These are phyloP conservation scores for Nectriaceae sp. DNA, from an alignment of 2,329 filamentous ascomycete species.

Conservation along the genomic window DNA sequence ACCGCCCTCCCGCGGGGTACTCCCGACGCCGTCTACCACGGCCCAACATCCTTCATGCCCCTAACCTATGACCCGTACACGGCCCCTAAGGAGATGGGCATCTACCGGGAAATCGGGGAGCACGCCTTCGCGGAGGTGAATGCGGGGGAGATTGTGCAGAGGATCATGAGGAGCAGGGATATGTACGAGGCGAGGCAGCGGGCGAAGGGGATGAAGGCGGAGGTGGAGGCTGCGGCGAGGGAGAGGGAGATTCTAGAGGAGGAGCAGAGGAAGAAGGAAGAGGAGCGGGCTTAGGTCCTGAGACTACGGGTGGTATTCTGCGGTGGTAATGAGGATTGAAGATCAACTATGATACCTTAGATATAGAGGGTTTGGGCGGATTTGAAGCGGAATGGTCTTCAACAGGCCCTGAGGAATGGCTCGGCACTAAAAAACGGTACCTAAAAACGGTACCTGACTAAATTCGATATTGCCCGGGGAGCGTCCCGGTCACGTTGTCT, in stretches of 20 bases:
- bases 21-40: slow-evolving; percentile 87
- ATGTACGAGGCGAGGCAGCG: slow-evolving; percentile 91
- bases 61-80: slow-evolving; percentile 78
- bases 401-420: slow-evolving; percentile 18
- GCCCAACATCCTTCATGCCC: slow-evolving; percentile 90
- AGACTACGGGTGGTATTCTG: too few species aligned
- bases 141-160: slow-evolving; percentile 84
- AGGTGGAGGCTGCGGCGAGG: slow-evolving; percentile 68
- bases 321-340: too few species aligned
- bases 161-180: slow-evolving; percentile 84
- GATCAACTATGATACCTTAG: too few species aligned
- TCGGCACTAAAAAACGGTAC: slow-evolving; percentile 8
- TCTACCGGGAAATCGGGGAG: slow-evolving; percentile 76
- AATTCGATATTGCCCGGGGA: too few species aligned
- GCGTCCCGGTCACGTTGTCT: too few species aligned
- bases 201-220: slow-evolving; percentile 84
- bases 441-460: background rate
- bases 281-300: slow-evolving; percentile 29
- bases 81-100: slow-evolving; percentile 77
- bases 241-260: slow-evolving; percentile 64
- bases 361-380: too few species aligned
- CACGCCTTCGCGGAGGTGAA: slow-evolving; percentile 89
- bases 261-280: slow-evolving; percentile 54
- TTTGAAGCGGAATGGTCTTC: slow-evolving; percentile 18
- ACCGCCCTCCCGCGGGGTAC: slow-evolving; percentile 70